Conservation (phyloP, 352 stramenopile species). For the Phytophthora macrochlamydospora region DNA sequence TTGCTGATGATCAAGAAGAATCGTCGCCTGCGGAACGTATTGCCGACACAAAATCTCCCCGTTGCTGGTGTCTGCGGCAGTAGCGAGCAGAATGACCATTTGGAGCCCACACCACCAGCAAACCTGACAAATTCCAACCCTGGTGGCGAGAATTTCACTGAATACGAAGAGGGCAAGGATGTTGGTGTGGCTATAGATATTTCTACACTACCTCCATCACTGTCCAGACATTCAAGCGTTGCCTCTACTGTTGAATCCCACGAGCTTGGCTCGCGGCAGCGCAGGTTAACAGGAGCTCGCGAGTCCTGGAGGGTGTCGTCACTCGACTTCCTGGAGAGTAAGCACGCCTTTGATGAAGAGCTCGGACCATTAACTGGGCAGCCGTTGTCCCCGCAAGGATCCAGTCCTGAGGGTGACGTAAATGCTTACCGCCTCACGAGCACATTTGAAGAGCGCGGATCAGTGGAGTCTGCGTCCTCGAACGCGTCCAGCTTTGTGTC, state of each 20-base stretch:
- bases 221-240: conserved; percentile 22
- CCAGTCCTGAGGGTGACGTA: conserved; percentile 6
- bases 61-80: too few relatives aligned
- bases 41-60: too few relatives aligned
- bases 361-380: conserved; percentile 11
- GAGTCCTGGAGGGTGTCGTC: conserved; percentile 30
- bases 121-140: too few relatives aligned
- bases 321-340: conserved; percentile 25
- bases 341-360: conserved; percentile 34
- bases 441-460: conserved; percentile 22
- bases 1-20: too few relatives aligned
- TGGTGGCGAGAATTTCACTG: too few relatives aligned
- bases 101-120: too few relatives aligned
- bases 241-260: conserved; percentile 21
- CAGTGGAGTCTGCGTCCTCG: conserved; percentile 7
- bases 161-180: too few relatives aligned
- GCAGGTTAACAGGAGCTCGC: conserved; percentile 9
- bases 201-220: not conserved
- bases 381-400: conserved; percentile 1
- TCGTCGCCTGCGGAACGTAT: too few relatives aligned
- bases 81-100: too few relatives aligned
- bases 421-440: conserved; percentile 22
- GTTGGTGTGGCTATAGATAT: too few relatives aligned
- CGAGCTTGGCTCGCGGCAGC: conserved; percentile 1
- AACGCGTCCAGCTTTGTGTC: conserved; percentile 20